phyloP scores from a whole-genome alignment of 2,329 filamentous ascomycete species.

The Torrubiellomyces zombiae region DNA sequence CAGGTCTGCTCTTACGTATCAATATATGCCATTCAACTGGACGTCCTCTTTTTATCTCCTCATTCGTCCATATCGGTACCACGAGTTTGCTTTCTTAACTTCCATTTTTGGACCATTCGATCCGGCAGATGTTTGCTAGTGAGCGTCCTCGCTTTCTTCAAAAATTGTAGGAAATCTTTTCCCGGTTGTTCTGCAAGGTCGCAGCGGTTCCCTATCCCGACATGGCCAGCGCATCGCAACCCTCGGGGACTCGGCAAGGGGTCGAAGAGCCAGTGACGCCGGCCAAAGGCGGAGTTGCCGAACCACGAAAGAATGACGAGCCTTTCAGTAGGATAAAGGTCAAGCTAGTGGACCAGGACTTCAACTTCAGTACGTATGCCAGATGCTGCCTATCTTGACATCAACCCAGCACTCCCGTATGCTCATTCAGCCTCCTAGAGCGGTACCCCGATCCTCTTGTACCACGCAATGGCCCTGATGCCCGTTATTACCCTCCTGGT shows the following conservation, averaged over 20 bases:
- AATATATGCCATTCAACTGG: neutral
- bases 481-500: constrained; percentile 19
- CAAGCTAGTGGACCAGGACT: constrained; percentile 26
- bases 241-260: constrained; percentile 8
- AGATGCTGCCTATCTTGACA: neutral
- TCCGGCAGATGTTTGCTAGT: neutral
- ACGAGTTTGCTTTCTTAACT: neutral
- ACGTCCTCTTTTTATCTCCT: neutral
- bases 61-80: neutral
- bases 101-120: neutral
- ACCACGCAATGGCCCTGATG: constrained; percentile 15
- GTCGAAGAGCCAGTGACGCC: constrained; percentile 7
- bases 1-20: neutral
- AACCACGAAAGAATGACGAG: constrained; percentile 23
- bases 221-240: constrained; percentile 8
- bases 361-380: constrained; percentile 25
- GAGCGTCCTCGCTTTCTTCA: too few species aligned
- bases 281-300: constrained; percentile 7
- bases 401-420: neutral
- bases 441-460: constrained; percentile 31
- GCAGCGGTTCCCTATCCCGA: neutral
- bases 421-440: constrained; percentile 9
- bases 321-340: constrained; percentile 22
- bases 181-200: too few species aligned
- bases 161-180: too few species aligned